Conservation (phyloP, 129 eudicot genomes). For the Helianthus annuus region HanXRQr2.0-SUNRISE NC_035447.2:96018149-96018648, state of each 20-base stretch:
- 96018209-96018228: slow-evolving; percentile 11
- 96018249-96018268: not conserved
- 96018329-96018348: slow-evolving; percentile 24
- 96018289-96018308: not conserved
- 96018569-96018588: slow-evolving; percentile 27
- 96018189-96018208: slow-evolving; percentile 19
- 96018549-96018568: slow-evolving; percentile 25
- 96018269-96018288: no score
- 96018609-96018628: slow-evolving; percentile 18
- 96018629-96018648: slow-evolving; percentile 27
- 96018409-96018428: slow-evolving; percentile 20
- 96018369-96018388: slow-evolving; percentile 9
- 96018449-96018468: slow-evolving; percentile 28
- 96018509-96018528: slow-evolving; percentile 20
- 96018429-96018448: slow-evolving; percentile 12
- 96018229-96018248: slow-evolving; percentile 24
- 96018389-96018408: slow-evolving; percentile 12
- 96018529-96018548: slow-evolving; percentile 1
- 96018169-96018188: slow-evolving; percentile 8
- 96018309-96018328: not conserved
- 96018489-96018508: slow-evolving; percentile 19
- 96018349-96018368: slow-evolving; percentile 25
- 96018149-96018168: slow-evolving; percentile 3
- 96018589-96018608: slow-evolving; percentile 21
- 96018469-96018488: slow-evolving; percentile 15